phyloP scores from a whole-genome alignment of 108 stramenopile species.

The Pseudonitzschia multistriata region DNA sequence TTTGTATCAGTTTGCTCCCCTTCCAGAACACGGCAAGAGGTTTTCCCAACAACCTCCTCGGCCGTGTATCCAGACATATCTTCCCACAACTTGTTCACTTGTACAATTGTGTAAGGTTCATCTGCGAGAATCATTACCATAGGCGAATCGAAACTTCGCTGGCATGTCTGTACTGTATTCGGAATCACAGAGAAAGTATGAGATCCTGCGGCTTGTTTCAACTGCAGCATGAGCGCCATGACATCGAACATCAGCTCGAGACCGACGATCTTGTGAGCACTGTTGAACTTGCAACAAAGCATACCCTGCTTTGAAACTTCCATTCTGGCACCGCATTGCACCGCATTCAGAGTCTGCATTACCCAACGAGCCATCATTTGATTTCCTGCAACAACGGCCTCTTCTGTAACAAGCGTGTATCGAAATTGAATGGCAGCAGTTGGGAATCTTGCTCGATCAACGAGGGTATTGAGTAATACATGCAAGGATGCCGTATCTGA shows the following conservation, averaged over 20 bases:
- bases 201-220: slow-evolving; percentile 89
- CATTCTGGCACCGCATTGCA: slow-evolving; percentile 71
- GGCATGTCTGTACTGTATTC: slow-evolving; percentile 85
- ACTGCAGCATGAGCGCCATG: slow-evolving; percentile 97
- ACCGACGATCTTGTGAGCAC: slow-evolving; percentile 80
- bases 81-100: slow-evolving; percentile 87
- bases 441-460: slow-evolving; percentile 73
- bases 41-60: slow-evolving; percentile 82
- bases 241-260: slow-evolving; percentile 96
- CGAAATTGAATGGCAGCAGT: slow-evolving; percentile 76
- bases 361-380: slow-evolving; percentile 95
- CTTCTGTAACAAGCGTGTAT: slow-evolving; percentile 86
- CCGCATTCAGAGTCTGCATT: slow-evolving; percentile 88
- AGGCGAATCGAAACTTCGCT: slow-evolving; percentile 71
- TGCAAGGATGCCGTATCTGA: slow-evolving; percentile 87
- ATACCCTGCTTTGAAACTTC: slow-evolving; percentile 91
- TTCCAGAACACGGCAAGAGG: slow-evolving; percentile 68
- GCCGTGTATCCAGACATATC: slow-evolving; percentile 83
- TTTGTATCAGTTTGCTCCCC: slow-evolving; percentile 51
- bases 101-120: slow-evolving; percentile 84
- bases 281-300: slow-evolving; percentile 92
- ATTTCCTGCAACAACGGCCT: slow-evolving; percentile 85
- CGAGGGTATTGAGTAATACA: slow-evolving; percentile 79
- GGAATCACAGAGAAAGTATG: slow-evolving; percentile 83
- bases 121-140: slow-evolving; percentile 87